These are phyloP conservation scores for Yarrowia divulgata DNA, from an alignment of 805 yeast species.

Conservation along the genomic window DNA sequence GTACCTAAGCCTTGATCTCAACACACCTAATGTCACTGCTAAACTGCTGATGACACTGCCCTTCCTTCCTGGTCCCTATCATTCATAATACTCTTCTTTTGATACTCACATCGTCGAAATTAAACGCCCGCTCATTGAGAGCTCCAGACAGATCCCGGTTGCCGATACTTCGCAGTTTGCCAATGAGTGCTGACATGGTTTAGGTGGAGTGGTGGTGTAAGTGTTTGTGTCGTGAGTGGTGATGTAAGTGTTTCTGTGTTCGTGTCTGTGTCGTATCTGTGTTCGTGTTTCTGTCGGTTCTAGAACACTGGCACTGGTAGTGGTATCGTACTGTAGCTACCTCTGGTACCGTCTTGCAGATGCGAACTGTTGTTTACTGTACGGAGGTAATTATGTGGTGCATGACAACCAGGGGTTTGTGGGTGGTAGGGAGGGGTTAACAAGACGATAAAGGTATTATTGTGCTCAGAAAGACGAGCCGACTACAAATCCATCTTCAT, in stretches of 20 bases:
- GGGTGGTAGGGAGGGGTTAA: background rate
- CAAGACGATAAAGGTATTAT: background rate
- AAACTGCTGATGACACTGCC: too few species aligned
- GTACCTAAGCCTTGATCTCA: too few species aligned
- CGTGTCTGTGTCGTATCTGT: background rate
- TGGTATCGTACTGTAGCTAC: background rate
- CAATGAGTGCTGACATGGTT: constrained; percentile 25
- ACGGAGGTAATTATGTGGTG: constrained; percentile 8
- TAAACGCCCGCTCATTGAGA: constrained; percentile 46
- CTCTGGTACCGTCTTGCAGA: background rate
- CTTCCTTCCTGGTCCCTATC: too few species aligned
- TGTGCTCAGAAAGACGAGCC: background rate
- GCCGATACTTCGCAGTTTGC: constrained; percentile 42
- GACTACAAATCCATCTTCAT: background rate
- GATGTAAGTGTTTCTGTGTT: background rate
- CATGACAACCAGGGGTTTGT: background rate
- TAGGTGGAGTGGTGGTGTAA: background rate
- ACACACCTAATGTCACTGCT: too few species aligned
- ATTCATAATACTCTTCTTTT: too few species aligned
- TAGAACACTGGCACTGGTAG: too few species aligned
- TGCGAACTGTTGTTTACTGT: constrained; percentile 10
- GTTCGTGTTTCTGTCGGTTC: background rate
- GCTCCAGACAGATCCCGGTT: constrained; percentile 49
- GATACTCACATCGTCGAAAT: constrained; percentile 48
- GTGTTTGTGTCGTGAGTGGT: background rate